Evolutionary conservation across 768 basidiomycete species (phyloP), one percentile per base, ranked within the genome.

Genomic region (Leccinum subtestaceum): DNA sequence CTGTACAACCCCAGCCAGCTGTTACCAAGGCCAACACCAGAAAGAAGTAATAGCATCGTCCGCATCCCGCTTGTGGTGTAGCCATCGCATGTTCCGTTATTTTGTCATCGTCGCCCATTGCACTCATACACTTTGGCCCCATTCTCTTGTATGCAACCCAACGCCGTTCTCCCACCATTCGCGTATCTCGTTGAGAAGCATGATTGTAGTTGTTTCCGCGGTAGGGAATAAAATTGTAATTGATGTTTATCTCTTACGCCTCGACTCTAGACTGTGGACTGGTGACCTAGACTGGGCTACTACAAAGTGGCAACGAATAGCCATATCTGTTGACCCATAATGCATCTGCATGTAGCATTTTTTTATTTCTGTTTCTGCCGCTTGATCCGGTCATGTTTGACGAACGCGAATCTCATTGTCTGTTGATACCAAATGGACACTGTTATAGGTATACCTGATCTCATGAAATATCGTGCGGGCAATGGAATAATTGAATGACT

Each of bases 1-100:
- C 84, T 15, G 67, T 75, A 23, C 84, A 83, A 68, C 77, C 76
- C 43, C 74, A 75, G 50, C 71, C 68, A 29, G 71, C 69, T 43
- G 74, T 69, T 58, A 68, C 70, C 57, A 69, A 65, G 67, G 77
- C 76, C 62, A 83, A 83, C 27, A 51, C 66, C 34, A 74, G 76
- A 63, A 80, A 75, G 73, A 79, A 80, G 71, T 80, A 72, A 57
- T 48, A 27, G 29, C 34, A 55, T 46, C 60, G 17, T 54, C 53
- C 48, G 46, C 60, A 59, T 29, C 55, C 62, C 48, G 40, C 50
- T 36, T 27, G 19, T 58, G 31, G 59, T 57, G 62, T 65, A 63
- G 56, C 48, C 62, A 55, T 63, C 49, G 62, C 64, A 68, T 61
- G 60, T 67, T 64, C 52, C 61, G 45, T 52, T 65, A 58, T 64